Evolutionary conservation across 805 yeast species (phyloP).

Genomic region (Lipomyces yamadae): DNA sequence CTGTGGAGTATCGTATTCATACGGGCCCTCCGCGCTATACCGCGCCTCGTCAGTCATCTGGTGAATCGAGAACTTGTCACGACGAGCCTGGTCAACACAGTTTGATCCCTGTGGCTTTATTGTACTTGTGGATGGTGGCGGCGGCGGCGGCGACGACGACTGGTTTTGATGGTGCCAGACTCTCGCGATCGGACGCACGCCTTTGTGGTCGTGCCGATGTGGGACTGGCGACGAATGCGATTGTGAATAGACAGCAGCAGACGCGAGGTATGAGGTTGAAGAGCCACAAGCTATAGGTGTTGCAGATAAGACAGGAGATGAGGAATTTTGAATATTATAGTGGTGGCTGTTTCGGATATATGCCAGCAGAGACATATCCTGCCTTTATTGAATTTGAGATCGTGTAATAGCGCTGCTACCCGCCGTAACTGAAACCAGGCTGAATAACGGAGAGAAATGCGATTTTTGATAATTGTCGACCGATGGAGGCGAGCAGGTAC

Average conservation of each 20-base stretch:
- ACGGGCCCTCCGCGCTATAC: not conserved
- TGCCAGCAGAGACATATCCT: slow-evolving; percentile 3
- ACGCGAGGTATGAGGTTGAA: not conserved
- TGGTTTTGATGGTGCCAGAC: not conserved
- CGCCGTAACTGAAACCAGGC: not conserved
- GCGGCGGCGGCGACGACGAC: too few species aligned
- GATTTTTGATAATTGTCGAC: too few species aligned
- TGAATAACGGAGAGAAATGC: too few species aligned
- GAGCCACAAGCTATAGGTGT: too few species aligned
- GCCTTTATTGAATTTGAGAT: not conserved
- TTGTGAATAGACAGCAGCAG: not conserved
- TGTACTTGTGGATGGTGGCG: too few species aligned
- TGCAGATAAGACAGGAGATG: not conserved
- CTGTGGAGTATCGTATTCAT: not conserved
- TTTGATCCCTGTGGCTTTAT: not conserved
- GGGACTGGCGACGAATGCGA: not conserved
- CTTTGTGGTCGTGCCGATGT: not conserved
- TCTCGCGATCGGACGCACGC: not conserved
- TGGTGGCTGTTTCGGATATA: not conserved
- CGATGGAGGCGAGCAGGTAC: not conserved
- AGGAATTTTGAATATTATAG: not conserved
- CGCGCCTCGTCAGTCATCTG: slow-evolving; percentile 1
- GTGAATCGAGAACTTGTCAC: not conserved
- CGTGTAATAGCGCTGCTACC: not conserved
- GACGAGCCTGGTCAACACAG: not conserved